A percentile compares a stretch with the other conserved stretches of the same genome.
Conservation (phyloP, 1,139 yeast genomes). For the Pichia sp. region DNA sequence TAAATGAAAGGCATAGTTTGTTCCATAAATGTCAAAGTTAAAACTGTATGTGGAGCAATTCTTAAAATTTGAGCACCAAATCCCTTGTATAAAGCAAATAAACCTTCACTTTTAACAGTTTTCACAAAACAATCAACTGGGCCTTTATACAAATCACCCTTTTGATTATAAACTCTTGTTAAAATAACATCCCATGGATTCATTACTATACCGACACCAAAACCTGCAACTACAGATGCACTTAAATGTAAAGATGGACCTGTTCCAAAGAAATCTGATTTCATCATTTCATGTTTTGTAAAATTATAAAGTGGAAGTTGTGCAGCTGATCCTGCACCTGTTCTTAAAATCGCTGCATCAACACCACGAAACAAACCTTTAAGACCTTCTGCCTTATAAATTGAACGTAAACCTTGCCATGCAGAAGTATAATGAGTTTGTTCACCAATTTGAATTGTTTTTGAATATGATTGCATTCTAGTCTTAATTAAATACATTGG, state of each 20-base stretch:
- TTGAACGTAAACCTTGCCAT: constrained; percentile 59
- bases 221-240: constrained; percentile 76
- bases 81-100: constrained; percentile 85
- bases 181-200: constrained; percentile 95
- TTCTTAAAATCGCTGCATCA: constrained; percentile 88
- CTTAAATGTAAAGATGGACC: constrained; percentile 68
- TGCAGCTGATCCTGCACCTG: constrained; percentile 94
- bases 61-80: constrained; percentile 88
- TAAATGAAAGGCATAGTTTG: constrained; percentile 70
- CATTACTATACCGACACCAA: constrained; percentile 93
- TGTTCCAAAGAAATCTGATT: constrained; percentile 46
- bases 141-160: constrained; percentile 77
- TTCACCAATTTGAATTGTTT: constrained; percentile 67
- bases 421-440: constrained; percentile 80
- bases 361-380: constrained; percentile 83
- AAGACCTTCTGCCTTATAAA: constrained; percentile 64
- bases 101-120: constrained; percentile 80
- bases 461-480: constrained; percentile 87
- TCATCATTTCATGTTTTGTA: constrained; percentile 54
- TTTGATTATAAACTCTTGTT: constrained; percentile 92
- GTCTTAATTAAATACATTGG: constrained; percentile 91
- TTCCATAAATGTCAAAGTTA: constrained; percentile 91
- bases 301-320: constrained; percentile 90
- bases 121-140: constrained; percentile 84
- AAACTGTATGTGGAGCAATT: constrained; percentile 90